Percentiles rank a stretch among this genome's conserved stretches.
Conservation (phyloP, 108 stramenopile genomes). For the Skeletonema costatum region DNA sequence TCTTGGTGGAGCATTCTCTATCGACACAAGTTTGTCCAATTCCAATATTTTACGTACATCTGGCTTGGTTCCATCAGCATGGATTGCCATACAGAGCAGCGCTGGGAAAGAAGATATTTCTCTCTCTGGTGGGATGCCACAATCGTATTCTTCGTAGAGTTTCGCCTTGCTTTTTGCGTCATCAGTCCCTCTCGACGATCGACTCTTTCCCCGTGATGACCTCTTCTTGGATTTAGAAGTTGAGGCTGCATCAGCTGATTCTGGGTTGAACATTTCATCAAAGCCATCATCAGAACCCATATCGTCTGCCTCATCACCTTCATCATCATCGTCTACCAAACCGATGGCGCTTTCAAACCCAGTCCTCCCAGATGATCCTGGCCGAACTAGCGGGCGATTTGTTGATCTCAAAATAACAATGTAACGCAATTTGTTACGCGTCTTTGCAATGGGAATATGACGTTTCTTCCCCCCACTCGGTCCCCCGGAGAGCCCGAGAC, state of each 20-base stretch:
- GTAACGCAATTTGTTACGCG: slow-evolving; percentile 70
- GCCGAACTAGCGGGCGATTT: slow-evolving; percentile 62
- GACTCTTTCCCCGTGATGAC: slow-evolving; percentile 9
- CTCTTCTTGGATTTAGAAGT: slow-evolving; percentile 3
- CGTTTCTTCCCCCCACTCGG: slow-evolving; percentile 44
- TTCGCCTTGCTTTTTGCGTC: background rate
- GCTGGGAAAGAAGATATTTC: slow-evolving; percentile 86
- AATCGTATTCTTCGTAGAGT: slow-evolving; percentile 31
- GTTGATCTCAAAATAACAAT: slow-evolving; percentile 74
- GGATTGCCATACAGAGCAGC: slow-evolving; percentile 69
- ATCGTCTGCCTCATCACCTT: slow-evolving; percentile 44
- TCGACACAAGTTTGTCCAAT: slow-evolving; percentile 76
- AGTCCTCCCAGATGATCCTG: slow-evolving; percentile 10
- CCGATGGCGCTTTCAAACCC: slow-evolving; percentile 10
- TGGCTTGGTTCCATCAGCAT: slow-evolving; percentile 80
- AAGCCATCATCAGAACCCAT: slow-evolving; percentile 40
- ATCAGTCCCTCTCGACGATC: slow-evolving; percentile 12
- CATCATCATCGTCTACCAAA: slow-evolving; percentile 41
- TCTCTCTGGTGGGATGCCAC: slow-evolving; percentile 39
- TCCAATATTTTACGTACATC: slow-evolving; percentile 83
- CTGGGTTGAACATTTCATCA: slow-evolving; percentile 53
- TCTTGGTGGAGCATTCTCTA: slow-evolving; percentile 62
- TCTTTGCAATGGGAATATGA: slow-evolving; percentile 56
- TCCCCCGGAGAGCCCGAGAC: slow-evolving; percentile 35
- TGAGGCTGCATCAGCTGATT: slow-evolving; percentile 14